A percentile compares a stretch with the other conserved stretches of the same genome.
Conservation (phyloP, 257 asterid genomes). For the Nemophila menziesii region DNA sequence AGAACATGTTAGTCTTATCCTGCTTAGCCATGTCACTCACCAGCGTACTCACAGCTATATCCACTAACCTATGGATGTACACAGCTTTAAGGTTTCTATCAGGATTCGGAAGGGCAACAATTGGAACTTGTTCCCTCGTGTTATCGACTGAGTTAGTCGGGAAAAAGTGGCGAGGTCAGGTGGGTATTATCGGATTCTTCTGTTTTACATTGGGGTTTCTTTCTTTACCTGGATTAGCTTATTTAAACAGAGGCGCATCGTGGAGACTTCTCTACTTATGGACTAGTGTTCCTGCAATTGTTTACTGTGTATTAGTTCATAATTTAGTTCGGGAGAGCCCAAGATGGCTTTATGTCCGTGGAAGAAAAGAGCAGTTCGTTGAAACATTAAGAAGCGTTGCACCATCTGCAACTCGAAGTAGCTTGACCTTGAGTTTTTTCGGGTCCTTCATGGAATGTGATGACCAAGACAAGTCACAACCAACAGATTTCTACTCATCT, state of each 20-base stretch:
- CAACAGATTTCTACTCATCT: too few relatives aligned
- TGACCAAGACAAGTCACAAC: too few relatives aligned
- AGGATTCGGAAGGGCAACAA: slow-evolving; percentile 42
- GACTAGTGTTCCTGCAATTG: slow-evolving; percentile 32
- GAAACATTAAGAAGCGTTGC: slow-evolving; percentile 34
- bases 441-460: slow-evolving; percentile 18
- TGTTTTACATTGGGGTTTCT: slow-evolving; percentile 59
- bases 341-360: slow-evolving; percentile 59
- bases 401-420: slow-evolving; percentile 16
- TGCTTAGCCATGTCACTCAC: slow-evolving; percentile 41
- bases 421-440: slow-evolving; percentile 36
- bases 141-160: slow-evolving; percentile 56
- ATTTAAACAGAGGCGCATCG: slow-evolving; percentile 19
- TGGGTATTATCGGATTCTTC: slow-evolving; percentile 44
- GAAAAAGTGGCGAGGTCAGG: slow-evolving; percentile 40
- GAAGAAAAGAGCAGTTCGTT: slow-evolving; percentile 34
- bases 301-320: slow-evolving; percentile 21
- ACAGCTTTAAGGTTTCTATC: slow-evolving; percentile 24
- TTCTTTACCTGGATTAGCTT: slow-evolving; percentile 40
- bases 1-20: slow-evolving; percentile 32
- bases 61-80: slow-evolving; percentile 41
- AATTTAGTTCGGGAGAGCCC: slow-evolving; percentile 49
- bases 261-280: slow-evolving; percentile 54
- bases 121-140: slow-evolving; percentile 52
- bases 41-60: slow-evolving; percentile 28